Base-by-base conservation (phyloP, 2,329 filamentous ascomycete genomes). In the Triangularia verruculosa region DNA sequence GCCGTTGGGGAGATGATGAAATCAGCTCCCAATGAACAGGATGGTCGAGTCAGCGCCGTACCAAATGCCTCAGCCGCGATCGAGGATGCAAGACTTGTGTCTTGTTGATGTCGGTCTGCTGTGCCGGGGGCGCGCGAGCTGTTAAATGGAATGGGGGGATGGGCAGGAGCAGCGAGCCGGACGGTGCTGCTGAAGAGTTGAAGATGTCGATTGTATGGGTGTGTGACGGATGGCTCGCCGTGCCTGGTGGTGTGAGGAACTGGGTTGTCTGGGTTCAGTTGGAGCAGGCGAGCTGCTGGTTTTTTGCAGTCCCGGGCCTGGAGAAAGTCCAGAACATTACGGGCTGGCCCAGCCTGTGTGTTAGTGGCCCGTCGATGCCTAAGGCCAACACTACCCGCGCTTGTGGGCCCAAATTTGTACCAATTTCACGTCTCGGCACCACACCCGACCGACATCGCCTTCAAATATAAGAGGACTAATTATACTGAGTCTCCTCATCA, bases 51-150 rank as follows among this genome's bases (percentile, higher is more conserved):
- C 64, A 61, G 59, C 55, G 17, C 57, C 65, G 59, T n/a, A 59
- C 66, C 68, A 71, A 71, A 71, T 71, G 66, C 69, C 70, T 70
- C 70, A 70, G 70, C 56, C 64, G 67, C 65, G 62, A 62, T 64
- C 34, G 43, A 64, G 39, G 58, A 58, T 15, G 65, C 25, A 59
- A 59, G 22, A 34, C 47, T 47, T 47, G 58, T 28, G 59, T 34
- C 13, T 20, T 22, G 22, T 28, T 6, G 51, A 28, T n/a, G 59
- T 57, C 47, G n/a, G 61, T 62, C 58, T 64, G 66, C 51, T 32
- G 59, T 59, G 39, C 30, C 22, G 54, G 53, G 30, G 5, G 17
- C 55, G n/a, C 6, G 43, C 27, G n/a, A 63, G 6, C 28, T 54
- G 32, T 24, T 58, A 12, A 43, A 47, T 22, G 22, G 24, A 30